Base-by-base conservation (phyloP, 306 rosid genomes). In the Dryas octopetala region DNA sequence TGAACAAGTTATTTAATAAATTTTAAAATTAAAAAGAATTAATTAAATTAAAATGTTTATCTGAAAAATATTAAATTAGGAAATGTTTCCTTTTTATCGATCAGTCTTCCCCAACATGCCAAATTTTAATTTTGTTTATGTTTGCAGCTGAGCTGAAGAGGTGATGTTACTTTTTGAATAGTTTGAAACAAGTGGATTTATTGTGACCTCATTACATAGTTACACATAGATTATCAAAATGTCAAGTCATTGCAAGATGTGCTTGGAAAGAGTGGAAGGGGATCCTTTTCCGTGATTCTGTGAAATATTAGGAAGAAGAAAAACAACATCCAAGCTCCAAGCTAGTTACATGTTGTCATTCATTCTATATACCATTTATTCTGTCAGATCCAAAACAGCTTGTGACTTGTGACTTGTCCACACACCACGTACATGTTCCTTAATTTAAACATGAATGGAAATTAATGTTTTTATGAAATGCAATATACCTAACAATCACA, bases 81-180 rank as follows among this genome's bases (percentile, higher is more conserved):
- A 19, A 19, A 19, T 19, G 19, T 19, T 19, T 19, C 19, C 19
- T 19, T 19, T 19, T 19, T 19, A 19, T 19, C 19, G 19, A 19
- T 19, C 19, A 19, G 19, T 19, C 19, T 47, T 32, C 16, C 32
- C 13, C 45, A 4, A 67, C 19, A 19, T 48, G 49, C 41, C n/a
- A 2, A 45, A 44, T 26, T 28, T 19, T 19, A 19, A 19, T 19
- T 19, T 23, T 53, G 46, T 52, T 61, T 68, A 54, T 58, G 19
- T 79, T 70, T 73, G 83, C 89, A 85, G 91, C 19, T 19, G 19
- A 19, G 19, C 19, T 19, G 82, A 82, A 47, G 58, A 80, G 79
- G 75, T 47, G 58, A 76, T 46, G 19, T 19, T 17, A 10, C 41
- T 4, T 32, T 58, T 2, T n/a, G 13, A 12, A 7, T 26, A 66